Base-by-base conservation (phyloP, 108 stramenopile species). In the Pseudonitzschia multiseries region DNA sequence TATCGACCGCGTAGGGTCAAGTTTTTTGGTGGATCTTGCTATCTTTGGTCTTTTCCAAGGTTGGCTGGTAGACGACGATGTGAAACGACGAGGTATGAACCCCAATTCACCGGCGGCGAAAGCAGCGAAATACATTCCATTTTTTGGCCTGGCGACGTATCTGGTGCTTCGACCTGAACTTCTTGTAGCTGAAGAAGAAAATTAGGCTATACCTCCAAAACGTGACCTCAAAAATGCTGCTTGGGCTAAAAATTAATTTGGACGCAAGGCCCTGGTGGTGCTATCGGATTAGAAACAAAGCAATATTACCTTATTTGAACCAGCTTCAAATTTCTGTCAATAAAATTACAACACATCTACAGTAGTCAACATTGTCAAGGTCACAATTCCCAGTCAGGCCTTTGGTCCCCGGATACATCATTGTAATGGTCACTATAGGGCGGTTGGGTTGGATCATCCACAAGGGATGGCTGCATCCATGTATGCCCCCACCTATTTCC, bases 31-130 rank as follows among this genome's bases (percentile, higher is more conserved):
- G 1, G 96, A 96, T 70, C 72, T 94, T 52, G 82, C 79, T 8
- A 85, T 94, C n/a, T 96, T 93, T 75, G 90, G 75, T 12, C 48
- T 84, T 14, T 96, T 96, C 59, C 96, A 96, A 71, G 87, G 89
- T 24, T 96, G 93, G 93, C 78, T 96, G 1, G 78, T 96, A 2
- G 89, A 92, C 59, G 96, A 96, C 48, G 96, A 96, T 74, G 62
- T 83, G 71, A 84, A 81, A 74, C 83, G 93, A 44, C 68, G 95
- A 15, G 89, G 87, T 0, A 73, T 80, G 43, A 86, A 75, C 6
- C 41, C 57, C 12, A 85, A 83, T 42, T 69, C 76, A 28, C 67
- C 75, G 41, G 56, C 87, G 56, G 75, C 71, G 36, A 75, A 66
- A 28, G 77, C 80, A 13, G 89, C 86, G 40, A 94, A 93, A 71